Evolutionary conservation across 305 asterid species (phyloP).

Genomic region (Salvia sclarea): DNA sequence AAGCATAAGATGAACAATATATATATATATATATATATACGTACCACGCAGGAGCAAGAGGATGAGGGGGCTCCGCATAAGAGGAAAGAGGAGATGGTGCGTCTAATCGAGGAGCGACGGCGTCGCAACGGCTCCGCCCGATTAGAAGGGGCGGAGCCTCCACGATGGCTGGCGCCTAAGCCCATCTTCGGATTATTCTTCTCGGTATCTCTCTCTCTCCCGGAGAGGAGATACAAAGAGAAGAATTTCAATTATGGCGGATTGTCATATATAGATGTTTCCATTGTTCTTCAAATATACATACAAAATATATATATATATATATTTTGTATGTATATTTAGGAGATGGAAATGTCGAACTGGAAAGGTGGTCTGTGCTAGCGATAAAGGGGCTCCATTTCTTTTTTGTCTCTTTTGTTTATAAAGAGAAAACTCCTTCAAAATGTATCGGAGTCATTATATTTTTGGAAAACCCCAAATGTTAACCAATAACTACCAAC

Average conservation of each 20-base stretch:
- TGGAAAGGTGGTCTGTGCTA: background rate
- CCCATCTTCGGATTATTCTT: conserved; percentile 37
- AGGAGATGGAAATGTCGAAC: background rate
- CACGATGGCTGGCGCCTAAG: conserved; percentile 42
- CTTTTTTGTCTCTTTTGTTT: background rate
- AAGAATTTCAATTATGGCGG: background rate
- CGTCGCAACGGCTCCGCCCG: conserved; percentile 27
- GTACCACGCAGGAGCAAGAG: conserved; percentile 40
- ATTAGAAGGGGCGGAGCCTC: conserved; percentile 26
- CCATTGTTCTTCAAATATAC: background rate
- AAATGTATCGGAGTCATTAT: background rate
- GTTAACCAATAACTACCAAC: no score
- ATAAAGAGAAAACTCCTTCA: background rate
- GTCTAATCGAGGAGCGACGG: conserved; percentile 32
- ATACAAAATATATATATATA: background rate
- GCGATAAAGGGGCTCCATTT: background rate
- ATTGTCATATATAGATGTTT: background rate
- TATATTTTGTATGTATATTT: background rate
- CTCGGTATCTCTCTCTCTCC: conserved; percentile 25
- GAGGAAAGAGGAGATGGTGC: conserved; percentile 38
- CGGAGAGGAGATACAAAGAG: conserved; percentile 14
- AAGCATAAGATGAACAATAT: background rate
- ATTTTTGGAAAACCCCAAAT: background rate
- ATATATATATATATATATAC: background rate
- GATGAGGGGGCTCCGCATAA: conserved; percentile 40